These are phyloP conservation scores for Tribonema minus DNA, from an alignment of 108 stramenopile species.

Conservation along the genomic window DNA sequence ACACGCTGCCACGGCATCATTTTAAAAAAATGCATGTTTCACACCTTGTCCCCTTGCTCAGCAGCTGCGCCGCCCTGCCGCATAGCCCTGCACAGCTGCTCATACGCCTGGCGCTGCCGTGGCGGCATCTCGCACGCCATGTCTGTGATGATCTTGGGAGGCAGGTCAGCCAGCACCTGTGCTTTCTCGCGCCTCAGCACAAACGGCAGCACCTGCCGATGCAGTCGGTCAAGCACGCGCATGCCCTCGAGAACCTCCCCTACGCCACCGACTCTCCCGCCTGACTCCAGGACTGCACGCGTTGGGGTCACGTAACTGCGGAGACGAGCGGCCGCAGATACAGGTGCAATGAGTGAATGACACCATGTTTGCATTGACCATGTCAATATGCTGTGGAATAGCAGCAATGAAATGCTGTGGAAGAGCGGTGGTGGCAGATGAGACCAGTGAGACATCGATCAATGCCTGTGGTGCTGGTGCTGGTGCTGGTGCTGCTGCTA, in stretches of 20 bases:
- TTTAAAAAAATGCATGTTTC: too few relatives aligned
- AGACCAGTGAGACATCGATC: too few relatives aligned
- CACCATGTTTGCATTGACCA: neutral
- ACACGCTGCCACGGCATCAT: too few relatives aligned
- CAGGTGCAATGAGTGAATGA: neutral
- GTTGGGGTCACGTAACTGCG: neutral
- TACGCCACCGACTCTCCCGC: neutral
- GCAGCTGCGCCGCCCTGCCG: too few relatives aligned
- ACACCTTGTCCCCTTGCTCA: too few relatives aligned
- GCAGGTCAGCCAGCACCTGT: conserved; percentile 49
- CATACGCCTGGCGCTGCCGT: conserved; percentile 49
- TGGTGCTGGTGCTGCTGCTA: too few relatives aligned
- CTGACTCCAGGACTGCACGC: neutral
- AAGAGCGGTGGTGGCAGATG: too few relatives aligned
- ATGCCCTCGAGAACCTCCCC: neutral
- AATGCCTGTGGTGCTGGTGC: too few relatives aligned
- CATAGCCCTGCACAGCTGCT: too few relatives aligned
- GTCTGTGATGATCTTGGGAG: conserved; percentile 66
- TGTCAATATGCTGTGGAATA: neutral
- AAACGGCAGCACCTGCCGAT: conserved; percentile 42
- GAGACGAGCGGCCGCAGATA: neutral
- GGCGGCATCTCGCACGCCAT: conserved; percentile 71
- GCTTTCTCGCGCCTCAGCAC: conserved; percentile 47
- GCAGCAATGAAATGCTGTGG: neutral
- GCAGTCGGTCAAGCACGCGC: neutral